Conservation (phyloP, 2,329 filamentous ascomycete genomes). For the Xylariales sp. region DNA sequence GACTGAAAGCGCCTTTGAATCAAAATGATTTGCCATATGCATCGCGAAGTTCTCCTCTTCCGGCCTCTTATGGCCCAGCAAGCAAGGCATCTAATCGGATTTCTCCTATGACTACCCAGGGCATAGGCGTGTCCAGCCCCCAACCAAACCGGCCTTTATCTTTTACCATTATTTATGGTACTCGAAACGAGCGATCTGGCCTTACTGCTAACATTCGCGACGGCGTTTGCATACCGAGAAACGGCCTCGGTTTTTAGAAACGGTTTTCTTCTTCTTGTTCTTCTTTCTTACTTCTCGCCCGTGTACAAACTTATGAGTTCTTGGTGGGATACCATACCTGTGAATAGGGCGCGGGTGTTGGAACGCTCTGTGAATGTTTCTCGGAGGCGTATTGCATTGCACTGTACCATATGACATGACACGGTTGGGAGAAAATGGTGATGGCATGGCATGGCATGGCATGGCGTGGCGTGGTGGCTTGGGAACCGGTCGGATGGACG, state of each 20-base stretch:
- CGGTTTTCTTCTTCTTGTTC: background rate
- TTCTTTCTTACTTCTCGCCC: background rate
- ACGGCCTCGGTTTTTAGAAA: background rate
- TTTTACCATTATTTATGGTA: background rate
- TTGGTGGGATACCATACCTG: background rate
- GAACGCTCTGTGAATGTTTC: no score
- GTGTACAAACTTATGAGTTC: conserved; percentile 3
- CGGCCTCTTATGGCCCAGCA: background rate
- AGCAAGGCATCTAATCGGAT: background rate
- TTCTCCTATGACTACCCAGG: background rate
- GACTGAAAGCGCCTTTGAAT: background rate
- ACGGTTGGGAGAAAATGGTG: conserved; percentile 1
- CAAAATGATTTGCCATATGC: no score
- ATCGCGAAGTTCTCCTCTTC: background rate
- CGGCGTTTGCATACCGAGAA: background rate
- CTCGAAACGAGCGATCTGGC: background rate
- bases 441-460: no score
- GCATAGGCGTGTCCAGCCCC: background rate
- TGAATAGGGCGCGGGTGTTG: background rate
- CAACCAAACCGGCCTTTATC: no score
- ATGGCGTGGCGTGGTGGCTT: no score
- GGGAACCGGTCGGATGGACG: no score
- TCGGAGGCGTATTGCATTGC: conserved; percentile 2
- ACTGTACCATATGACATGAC: conserved; percentile 14
- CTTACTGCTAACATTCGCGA: background rate